These are phyloP conservation scores for Colletotrichum sidae DNA, from an alignment of 2,329 filamentous ascomycete genomes.

Conservation along the genomic window DNA sequence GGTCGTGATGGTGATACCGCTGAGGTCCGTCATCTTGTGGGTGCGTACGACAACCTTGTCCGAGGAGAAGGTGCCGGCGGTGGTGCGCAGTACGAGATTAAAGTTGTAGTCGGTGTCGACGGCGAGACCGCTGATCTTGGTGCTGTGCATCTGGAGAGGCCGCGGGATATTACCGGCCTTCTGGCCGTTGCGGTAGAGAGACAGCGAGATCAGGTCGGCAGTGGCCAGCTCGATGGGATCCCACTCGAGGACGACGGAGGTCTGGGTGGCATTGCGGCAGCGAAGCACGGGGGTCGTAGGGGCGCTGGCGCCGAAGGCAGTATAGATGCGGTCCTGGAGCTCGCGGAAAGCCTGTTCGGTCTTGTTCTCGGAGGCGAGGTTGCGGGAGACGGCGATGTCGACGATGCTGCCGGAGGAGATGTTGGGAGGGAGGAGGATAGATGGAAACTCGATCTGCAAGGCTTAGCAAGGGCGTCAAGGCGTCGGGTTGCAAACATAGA, in stretches of 20 bases:
- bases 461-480: slow-evolving; percentile 38
- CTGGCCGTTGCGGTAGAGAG: slow-evolving; percentile 93
- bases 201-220: slow-evolving; percentile 88
- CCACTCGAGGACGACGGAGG: slow-evolving; percentile 98
- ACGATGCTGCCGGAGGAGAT: slow-evolving; percentile 97
- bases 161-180: slow-evolving; percentile 96
- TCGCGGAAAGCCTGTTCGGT: slow-evolving; percentile 81
- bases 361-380: slow-evolving; percentile 80
- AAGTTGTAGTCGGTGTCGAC: slow-evolving; percentile 97
- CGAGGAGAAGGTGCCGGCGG: slow-evolving; percentile 86
- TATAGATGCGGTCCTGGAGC: slow-evolving; percentile 90
- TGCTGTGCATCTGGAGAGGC: slow-evolving; percentile 88
- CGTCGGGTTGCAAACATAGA: background rate
- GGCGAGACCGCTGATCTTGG: slow-evolving; percentile 96
- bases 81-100: slow-evolving; percentile 90
- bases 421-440: slow-evolving; percentile 93
- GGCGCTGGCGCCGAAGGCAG: slow-evolving; percentile 84
- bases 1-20: slow-evolving; percentile 93
- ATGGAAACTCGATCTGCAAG: slow-evolving; percentile 94
- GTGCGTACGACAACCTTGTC: slow-evolving; percentile 89
- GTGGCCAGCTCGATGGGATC: slow-evolving; percentile 94
- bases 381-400: slow-evolving; percentile 94
- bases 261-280: slow-evolving; percentile 97
- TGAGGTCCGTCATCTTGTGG: slow-evolving; percentile 98
- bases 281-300: slow-evolving; percentile 83